These are phyloP conservation scores for Amniculicola lignicola DNA, from an alignment of 495 filamentous ascomycete species.

Conservation along the genomic window DNA sequence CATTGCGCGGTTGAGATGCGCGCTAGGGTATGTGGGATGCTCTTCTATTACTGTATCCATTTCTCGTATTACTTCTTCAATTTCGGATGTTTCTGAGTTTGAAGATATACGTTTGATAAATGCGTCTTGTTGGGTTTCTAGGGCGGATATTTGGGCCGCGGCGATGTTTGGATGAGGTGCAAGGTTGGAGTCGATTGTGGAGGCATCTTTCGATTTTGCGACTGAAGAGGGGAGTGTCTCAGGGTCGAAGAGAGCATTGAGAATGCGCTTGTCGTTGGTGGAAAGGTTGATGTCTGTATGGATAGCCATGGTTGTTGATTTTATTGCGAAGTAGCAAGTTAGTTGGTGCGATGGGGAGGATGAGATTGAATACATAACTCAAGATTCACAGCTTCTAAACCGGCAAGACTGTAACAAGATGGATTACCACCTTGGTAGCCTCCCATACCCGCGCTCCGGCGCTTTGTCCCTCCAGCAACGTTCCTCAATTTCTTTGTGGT, in stretches of 20 bases:
- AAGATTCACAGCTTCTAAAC: too few species aligned
- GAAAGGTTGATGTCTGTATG: slow-evolving; percentile 53
- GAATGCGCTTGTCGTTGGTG: slow-evolving; percentile 65
- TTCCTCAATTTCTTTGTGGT: too few species aligned
- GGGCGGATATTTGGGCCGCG: slow-evolving; percentile 1
- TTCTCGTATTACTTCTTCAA: slow-evolving; percentile 37
- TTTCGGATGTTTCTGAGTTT: slow-evolving; percentile 31
- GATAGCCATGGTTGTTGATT: slow-evolving; percentile 6
- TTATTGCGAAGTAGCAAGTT: too few species aligned
- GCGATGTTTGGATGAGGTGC: slow-evolving; percentile 59
- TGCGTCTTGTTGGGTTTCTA: slow-evolving; percentile 18
- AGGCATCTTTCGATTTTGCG: slow-evolving; percentile 12
- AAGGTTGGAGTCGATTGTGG: slow-evolving; percentile 52
- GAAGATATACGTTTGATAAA: slow-evolving; percentile 12
- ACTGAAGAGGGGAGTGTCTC: slow-evolving; percentile 57
- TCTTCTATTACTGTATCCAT: slow-evolving; percentile 55
- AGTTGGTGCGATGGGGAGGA: too few species aligned
- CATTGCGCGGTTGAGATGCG: slow-evolving; percentile 75
- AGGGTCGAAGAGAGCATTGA: slow-evolving; percentile 76
- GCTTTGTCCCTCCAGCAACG: too few species aligned
- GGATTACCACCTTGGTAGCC: too few species aligned
- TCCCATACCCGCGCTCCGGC: too few species aligned
- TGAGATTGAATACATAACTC: too few species aligned
- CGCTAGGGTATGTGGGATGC: slow-evolving; percentile 68
- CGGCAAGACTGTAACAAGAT: too few species aligned